Evolutionary conservation across 1,284 basidiomycete species (phyloP).

Genomic region (Fistulina hepatica): DNA sequence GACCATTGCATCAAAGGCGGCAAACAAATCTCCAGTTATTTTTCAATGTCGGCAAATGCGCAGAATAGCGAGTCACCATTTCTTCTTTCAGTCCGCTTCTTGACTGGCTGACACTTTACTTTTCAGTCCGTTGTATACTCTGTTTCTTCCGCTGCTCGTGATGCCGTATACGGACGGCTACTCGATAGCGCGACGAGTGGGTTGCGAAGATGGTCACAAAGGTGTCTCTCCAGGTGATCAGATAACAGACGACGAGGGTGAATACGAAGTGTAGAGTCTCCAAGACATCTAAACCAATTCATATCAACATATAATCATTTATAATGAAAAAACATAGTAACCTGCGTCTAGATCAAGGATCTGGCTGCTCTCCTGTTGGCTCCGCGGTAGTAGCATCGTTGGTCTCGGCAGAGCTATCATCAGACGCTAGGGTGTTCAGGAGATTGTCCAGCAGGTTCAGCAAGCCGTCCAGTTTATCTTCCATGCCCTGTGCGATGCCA

Average conservation of each 20-base stretch:
- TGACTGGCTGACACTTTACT: slow-evolving; percentile 2
- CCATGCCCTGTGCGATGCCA: slow-evolving; percentile 44
- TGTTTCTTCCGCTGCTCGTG: slow-evolving; percentile 73
- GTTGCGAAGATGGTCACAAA: slow-evolving; percentile 41
- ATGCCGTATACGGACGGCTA: slow-evolving; percentile 82
- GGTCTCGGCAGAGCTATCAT: slow-evolving; percentile 17
- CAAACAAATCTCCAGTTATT: slow-evolving; percentile 71
- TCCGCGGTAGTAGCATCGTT: slow-evolving; percentile 8
- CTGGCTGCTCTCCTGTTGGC: too few relatives aligned
- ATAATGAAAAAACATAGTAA: too few relatives aligned
- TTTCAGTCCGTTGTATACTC: slow-evolving; percentile 57
- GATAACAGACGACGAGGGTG: slow-evolving; percentile 62
- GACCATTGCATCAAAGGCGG: slow-evolving; percentile 27
- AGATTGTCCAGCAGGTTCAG: slow-evolving; percentile 45
- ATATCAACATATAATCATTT: too few relatives aligned
- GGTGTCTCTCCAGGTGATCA: slow-evolving; percentile 59
- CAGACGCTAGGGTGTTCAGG: slow-evolving; percentile 36
- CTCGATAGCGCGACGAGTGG: slow-evolving; percentile 64
- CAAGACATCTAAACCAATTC: too few relatives aligned
- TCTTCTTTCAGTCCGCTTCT: neutral
- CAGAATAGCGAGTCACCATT: slow-evolving; percentile 54
- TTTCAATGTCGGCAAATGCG: slow-evolving; percentile 75
- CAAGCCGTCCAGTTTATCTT: slow-evolving; percentile 44
- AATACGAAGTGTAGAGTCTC: too few relatives aligned
- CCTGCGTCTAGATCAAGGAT: too few relatives aligned